Evolutionary conservation across 495 filamentous ascomycete genomes (phyloP), one percentile per base, ranked within the genome.

Genomic region (Lasiosphaeria miniovina): DNA sequence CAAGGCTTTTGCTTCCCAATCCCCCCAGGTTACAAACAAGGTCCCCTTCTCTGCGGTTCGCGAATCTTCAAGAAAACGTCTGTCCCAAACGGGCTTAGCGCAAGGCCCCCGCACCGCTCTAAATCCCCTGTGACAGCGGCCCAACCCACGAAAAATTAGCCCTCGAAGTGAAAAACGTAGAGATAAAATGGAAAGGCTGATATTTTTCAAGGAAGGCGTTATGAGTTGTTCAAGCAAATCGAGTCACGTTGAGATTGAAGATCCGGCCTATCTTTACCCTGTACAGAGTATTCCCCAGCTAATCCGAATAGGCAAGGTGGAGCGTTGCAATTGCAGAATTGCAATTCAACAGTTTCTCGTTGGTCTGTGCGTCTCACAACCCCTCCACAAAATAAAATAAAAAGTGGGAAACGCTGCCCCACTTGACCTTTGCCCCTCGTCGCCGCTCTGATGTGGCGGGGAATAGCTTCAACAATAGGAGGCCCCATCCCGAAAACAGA

Each of bases 31-130:
- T 36, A 45, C 35, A 36, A 35, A 34, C n/a, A 10, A 9, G n/a
- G n/a, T n/a, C n/a, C 24, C 24, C 3, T 52, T 36, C 43, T 40
- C 38, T 55, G 38, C 46, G 24, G 36, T 65, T 70, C 69, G 59
- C 54, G 59, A 68, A 65, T n/a, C 8, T 71, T 73, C 71, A 66
- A 6, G 69, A 73, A 69, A 54, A 17, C 15, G 70, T 73, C 71
- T 45, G 55, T 68, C 67, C 65, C 6, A 61, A 70, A 58, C 0
- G 6, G 63, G 71, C 45, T 66, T 64, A 61, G 62, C 61, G 36
- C 49, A 34, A 10, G 5, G 24, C 32, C 49, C 33, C 36, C 36
- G 12, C 32, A 14, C 41, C 64, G 56, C 49, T 24, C 24, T 24
- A 24, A 24, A 24, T 24, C 24, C 24, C 24, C 24, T 24, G 24